Base-by-base conservation (phyloP, 129 eudicot species). In the Helianthus tuberosus region DNA sequence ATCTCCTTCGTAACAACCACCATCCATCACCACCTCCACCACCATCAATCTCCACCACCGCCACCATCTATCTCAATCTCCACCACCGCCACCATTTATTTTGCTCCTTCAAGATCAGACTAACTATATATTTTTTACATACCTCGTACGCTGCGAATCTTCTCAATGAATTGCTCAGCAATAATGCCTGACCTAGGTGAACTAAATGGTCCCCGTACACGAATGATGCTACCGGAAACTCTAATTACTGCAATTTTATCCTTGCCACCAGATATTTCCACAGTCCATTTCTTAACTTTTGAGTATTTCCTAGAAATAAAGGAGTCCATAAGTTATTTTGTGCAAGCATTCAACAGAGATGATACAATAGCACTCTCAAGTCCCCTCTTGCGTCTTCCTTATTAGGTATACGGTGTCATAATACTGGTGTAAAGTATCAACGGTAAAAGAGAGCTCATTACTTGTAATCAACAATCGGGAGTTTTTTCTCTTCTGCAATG, bases 211-310 rank as follows among this genome's bases (percentile, higher is more conserved):
- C 96, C 87, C 12, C 85, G 77, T 57, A 85, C 79, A 6, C 98
- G 91, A 68, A 89, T 86, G 52, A 93, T 93, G 76, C 90, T 84
- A 78, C 98, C 98, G 50, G 98, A 89, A 69, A 96, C 96, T 84
- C 98, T 87, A 69, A 93, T 89, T 39, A 93, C 86, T 51, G 96
- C 98, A 50, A 93, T 89, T 78, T 84, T 71, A 66, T 87, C 96
- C 72, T 75, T 80, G 57, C 88, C 87, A 69, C 92, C 96, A 48
- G 95, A 85, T 80, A 93, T 74, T 9, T 95, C 96, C 75, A 93
- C 75, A 52, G 96, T 89, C 95, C 92, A 89, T 78, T 80, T 84
- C 76, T 75, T 85, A 65, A 92, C 93, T 63, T 84, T 73, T 15
- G 91, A 83, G 78, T 92, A 92, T 66, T 86, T 88, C 89, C 98